Evolutionary conservation across 768 basidiomycete genomes (phyloP), one percentile per base, ranked within the genome.

Genomic region (Naganishia antarctica): DNA sequence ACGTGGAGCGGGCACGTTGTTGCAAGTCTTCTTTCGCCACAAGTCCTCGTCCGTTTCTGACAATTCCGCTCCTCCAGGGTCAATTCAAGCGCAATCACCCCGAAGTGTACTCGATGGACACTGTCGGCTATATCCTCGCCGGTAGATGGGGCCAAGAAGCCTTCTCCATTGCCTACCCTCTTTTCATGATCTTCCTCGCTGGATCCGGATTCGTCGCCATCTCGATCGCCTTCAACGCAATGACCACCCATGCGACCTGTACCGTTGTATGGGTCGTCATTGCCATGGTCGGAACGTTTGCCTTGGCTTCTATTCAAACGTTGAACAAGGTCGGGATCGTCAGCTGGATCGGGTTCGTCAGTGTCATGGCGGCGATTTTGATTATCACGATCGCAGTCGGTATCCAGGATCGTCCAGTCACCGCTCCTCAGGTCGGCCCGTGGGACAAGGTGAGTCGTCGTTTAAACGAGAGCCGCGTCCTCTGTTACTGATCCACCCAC

Each of bases 251-350:
- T 48, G 72, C 61, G 7, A 70, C 72, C 2, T 73, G 72, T 47
- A 73, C 72, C 16, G 72, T 70, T 8, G 69, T 67, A 26, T 73
- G 72, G 28, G 75, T 74, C 9, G 73, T 69, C 4, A 71, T 78
- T 43, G 71, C 61, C 47, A 37, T 47, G 6, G 57, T 67, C 31
- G 62, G 46, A 5, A 64, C 66, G 3, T 63, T 60, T 29, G 8
- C 25, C 11, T 50, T 70, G n/a, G 50, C 69, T 7, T 65, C 66
- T 0, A 66, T 70, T 32, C 67, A 64, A 26, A 70, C 66, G 0
- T 47, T 68, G n/a, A 63, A 70, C 46, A 60, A 61, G 34, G 64
- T 70, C 46, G 61, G 64, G 2, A 62, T 48, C 21, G 25, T 70
- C 12, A 46, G 49, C 16, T 70, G 66, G 64, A 25, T 63, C 6